Conservation (phyloP, 2,329 filamentous ascomycete genomes). For the Botrytis medusae region DNA sequence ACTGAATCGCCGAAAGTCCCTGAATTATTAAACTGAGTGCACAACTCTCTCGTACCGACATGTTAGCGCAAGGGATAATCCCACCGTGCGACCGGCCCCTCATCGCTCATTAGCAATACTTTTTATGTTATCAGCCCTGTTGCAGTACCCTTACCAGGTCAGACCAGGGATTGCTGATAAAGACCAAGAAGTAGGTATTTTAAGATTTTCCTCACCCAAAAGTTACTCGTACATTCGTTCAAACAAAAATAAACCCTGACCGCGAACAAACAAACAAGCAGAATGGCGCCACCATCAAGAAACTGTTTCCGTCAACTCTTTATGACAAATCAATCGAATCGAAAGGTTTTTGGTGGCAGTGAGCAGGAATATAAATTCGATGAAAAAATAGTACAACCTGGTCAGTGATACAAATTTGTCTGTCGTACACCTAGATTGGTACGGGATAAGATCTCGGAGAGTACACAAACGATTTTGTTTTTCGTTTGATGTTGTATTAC, state of each 20-base stretch:
- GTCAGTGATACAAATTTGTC: background rate
- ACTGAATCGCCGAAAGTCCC: background rate
- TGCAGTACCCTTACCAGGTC: background rate
- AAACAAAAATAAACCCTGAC: background rate
- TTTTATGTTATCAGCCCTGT: slow-evolving; percentile 3
- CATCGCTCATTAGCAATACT: background rate
- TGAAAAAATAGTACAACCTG: background rate
- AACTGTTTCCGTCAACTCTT: slow-evolving; percentile 9
- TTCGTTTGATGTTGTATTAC: background rate
- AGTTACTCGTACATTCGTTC: background rate
- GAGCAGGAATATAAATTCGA: background rate
- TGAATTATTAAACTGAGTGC: background rate
- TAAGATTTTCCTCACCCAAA: background rate
- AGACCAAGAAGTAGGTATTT: background rate
- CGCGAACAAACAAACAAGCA: background rate
- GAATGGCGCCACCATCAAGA: background rate
- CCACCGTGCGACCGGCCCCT: background rate
- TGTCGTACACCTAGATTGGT: background rate
- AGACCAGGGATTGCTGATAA: background rate
- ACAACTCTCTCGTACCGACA: background rate
- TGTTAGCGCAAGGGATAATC: background rate
- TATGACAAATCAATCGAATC: background rate
- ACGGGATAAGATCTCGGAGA: background rate
- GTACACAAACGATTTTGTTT: background rate
- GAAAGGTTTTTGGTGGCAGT: background rate